Evolutionary conservation across 2,329 filamentous ascomycete genomes (phyloP), one percentile per base, ranked within the genome.

Genomic region (Colletotrichum cereale): DNA sequence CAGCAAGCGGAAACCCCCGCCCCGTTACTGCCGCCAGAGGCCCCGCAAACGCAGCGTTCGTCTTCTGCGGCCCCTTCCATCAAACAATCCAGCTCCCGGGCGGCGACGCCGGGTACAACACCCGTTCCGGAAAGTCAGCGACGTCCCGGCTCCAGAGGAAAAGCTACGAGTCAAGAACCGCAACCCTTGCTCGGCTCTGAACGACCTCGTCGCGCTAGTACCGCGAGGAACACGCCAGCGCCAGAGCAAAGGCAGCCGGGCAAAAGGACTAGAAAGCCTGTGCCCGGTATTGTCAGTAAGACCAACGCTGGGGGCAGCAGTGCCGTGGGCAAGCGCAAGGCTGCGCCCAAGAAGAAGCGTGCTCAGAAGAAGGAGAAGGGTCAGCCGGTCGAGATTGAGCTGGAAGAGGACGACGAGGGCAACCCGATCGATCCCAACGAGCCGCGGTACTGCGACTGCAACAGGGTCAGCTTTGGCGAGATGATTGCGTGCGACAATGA

Each of bases 401-500:
- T 80, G 73, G 86, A 88, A 66, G 90, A 92, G 77, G 90, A 92
- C 74, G 90, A 92, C 75, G 90, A 92, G 73, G 90, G 90, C 14
- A 91, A 91, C 72, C 82, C 88, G 34, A 92, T 95, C 77, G 92
- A 95, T 77, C 91, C 92, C 0, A 84, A 94, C 66, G 93, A 96
- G 83, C 88, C 91, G 52, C 85, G 89, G 73, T 96, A 96, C 80
- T 96, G 93, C 78, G 80, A 92, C 66, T 96, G 93, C 80, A 92
- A 93, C 75, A 86, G 93, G 69, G 92, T 96, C 64, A 94, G 92
- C 79, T 95, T 91, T 78, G 93, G 93, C 64, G 90, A 88, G 26
- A 96, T 96, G 93, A 93, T 96, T 78, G 89, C 90, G 72, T 96
- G 93, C 81, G 93, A 96, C 77, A 94, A 94, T 76, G 85, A 93